These are phyloP conservation scores for Aschersonia sp. DNA, from an alignment of 2,329 filamentous ascomycete species.

Conservation along the genomic window DNA sequence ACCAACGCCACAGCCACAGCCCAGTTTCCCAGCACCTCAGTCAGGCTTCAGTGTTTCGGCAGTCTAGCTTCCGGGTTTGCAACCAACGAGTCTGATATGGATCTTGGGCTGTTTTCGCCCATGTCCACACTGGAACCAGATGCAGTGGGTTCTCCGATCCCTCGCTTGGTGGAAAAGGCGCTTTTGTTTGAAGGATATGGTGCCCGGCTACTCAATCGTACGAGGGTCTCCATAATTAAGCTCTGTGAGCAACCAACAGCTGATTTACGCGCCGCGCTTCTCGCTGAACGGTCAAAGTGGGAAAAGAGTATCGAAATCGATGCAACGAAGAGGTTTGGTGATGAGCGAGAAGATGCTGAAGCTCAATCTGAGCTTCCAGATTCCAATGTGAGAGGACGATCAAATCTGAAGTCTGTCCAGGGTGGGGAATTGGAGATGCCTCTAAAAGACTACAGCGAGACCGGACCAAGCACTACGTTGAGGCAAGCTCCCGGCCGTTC, in stretches of 20 bases:
- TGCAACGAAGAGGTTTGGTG: slow-evolving; percentile 19
- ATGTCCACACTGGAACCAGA: slow-evolving; percentile 39
- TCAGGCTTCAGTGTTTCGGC: slow-evolving; percentile 67
- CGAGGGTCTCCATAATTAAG: slow-evolving; percentile 77
- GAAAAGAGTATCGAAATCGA: slow-evolving; percentile 37
- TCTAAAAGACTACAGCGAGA: slow-evolving; percentile 4
- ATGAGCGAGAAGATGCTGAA: slow-evolving; percentile 10
- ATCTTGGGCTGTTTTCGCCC: slow-evolving; percentile 62
- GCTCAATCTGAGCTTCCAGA: slow-evolving; percentile 7
- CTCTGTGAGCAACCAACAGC: slow-evolving; percentile 58
- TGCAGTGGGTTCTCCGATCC: slow-evolving; percentile 45
- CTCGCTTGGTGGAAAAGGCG: slow-evolving; percentile 59
- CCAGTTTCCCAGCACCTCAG: slow-evolving; percentile 36
- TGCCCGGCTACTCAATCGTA: slow-evolving; percentile 61
- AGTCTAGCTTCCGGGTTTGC: slow-evolving; percentile 77
- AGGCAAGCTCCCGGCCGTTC: slow-evolving; percentile 26
- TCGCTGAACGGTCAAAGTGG: slow-evolving; percentile 56
- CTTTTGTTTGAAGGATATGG: slow-evolving; percentile 60
- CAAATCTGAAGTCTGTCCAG: neutral
- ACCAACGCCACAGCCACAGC: slow-evolving; percentile 16
- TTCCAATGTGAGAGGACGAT: neutral
- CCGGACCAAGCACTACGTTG: slow-evolving; percentile 14
- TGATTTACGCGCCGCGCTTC: slow-evolving; percentile 43
- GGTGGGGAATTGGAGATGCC: slow-evolving; percentile 10
- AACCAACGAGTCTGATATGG: slow-evolving; percentile 80